Evolutionary conservation across 495 filamentous ascomycete genomes (phyloP), one percentile per base, ranked within the genome.

Genomic region (Tuber indicum): DNA sequence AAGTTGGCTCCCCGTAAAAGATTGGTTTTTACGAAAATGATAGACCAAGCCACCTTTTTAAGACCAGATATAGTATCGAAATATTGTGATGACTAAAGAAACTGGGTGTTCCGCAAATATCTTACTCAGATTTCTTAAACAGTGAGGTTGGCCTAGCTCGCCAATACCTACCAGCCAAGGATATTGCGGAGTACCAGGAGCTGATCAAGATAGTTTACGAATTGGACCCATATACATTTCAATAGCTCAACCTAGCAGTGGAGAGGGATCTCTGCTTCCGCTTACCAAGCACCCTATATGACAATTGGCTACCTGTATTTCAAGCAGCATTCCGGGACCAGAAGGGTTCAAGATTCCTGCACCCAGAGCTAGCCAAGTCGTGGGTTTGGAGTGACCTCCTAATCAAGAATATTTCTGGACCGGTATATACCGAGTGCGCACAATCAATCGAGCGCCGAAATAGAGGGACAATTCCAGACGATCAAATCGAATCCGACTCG

Each of bases 321-420:
- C n/a, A 46, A 45, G 80, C 81, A 26, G 81, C 81, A 19, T 82
- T 82, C 74, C 74, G 78, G 70, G 78, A 75, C 71, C 36, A 73
- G 6, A n/a, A 74, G 39, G 77, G 71, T 66, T 52, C 75, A 52
- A 46, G 46, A 39, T 82, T 82, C 45, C 36, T 82, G 12, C 80
- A 82, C 39, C 75, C 75, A 7, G 45, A 16, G 14, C 43, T 80
- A 46, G 58, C 66, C 52, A 49, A 23, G 36, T 72, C 75, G 26
- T 4, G 42, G 21, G 49, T 80, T 26, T 80, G 78, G 78, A 39
- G 19, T 41, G 71, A 52, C 23, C 10, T 21, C 10, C 74, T 77
- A 39, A 69, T 76, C 62, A 39, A 71, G 21, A 69, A 7, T 62
- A 26, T 58, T 73, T 74, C 8, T 42, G 73, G 45, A 52, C 0